Conservation (phyloP, 768 basidiomycete species). For the Calocybe gangraenosa region DNA sequence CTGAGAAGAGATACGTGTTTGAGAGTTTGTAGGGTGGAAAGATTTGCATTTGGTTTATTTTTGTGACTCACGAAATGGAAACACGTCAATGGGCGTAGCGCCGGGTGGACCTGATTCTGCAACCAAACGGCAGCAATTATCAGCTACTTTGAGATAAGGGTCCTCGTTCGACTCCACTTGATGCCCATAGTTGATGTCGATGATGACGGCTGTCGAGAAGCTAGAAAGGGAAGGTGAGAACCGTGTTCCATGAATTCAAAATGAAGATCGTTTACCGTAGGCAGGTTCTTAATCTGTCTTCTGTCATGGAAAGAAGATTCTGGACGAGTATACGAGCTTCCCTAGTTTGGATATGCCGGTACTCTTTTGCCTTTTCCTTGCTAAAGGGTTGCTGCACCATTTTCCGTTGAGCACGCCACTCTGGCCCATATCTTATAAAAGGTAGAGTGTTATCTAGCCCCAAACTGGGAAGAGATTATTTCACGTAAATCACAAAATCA, state of each 20-base stretch:
- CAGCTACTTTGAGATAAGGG: conserved; percentile 30
- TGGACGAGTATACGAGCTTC: conserved; percentile 16
- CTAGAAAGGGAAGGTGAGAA: not conserved
- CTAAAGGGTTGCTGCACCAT: conserved; percentile 6
- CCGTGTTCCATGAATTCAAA: not conserved
- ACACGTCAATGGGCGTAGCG: conserved; percentile 17
- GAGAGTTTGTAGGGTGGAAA: not conserved
- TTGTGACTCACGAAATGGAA: conserved; percentile 18
- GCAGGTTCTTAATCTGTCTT: conserved; percentile 15
- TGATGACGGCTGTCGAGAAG: conserved; percentile 18
- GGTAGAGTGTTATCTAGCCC: conserved; percentile 2
- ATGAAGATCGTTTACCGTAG: conserved; percentile 4
- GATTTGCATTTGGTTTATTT: not conserved
- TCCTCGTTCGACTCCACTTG: conserved; percentile 29
- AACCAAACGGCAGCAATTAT: conserved; percentile 24
- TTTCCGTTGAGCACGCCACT: conserved; percentile 11
- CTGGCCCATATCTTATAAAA: conserved; percentile 13
- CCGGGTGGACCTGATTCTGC: conserved; percentile 19
- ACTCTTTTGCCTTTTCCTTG: conserved; percentile 1
- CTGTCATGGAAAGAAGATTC: conserved; percentile 13
- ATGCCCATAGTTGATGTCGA: conserved; percentile 28
- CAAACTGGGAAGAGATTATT: not conserved
- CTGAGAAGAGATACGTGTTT: not conserved
- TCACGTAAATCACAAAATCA: not conserved
- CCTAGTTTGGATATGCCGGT: conserved; percentile 10